Conservation (phyloP, 345 rosid species). For the Corchorus capsularis region DNA sequence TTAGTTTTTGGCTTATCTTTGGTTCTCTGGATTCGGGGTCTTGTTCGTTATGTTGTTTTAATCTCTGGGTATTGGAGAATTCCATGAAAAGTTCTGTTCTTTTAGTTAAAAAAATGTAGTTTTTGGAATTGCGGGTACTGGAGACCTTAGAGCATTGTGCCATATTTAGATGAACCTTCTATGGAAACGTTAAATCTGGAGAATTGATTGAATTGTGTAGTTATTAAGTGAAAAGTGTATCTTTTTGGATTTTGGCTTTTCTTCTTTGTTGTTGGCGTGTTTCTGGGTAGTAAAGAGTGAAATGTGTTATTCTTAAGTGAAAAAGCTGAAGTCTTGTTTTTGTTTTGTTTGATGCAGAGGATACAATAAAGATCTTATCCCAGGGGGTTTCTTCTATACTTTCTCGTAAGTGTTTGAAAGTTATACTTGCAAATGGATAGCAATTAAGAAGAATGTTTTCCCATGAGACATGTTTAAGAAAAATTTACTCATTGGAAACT, state of each 20-base stretch:
- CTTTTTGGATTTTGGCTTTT: not conserved
- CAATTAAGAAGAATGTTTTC: no score
- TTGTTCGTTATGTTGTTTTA: not conserved
- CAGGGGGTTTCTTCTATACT: conserved; percentile 30
- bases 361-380: not conserved
- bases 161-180: not conserved
- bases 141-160: not conserved
- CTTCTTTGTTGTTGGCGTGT: not conserved
- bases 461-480: no score
- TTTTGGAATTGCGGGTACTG: not conserved
- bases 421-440: not conserved
- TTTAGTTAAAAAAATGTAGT: not conserved
- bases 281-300: not conserved
- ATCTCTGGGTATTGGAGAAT: conserved; percentile 5
- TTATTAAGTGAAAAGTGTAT: not conserved
- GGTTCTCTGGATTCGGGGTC: not conserved
- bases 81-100: not conserved
- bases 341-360: conserved; percentile 28
- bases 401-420: conserved; percentile 26
- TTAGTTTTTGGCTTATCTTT: not conserved
- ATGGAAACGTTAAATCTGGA: not conserved
- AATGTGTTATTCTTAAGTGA: not conserved
- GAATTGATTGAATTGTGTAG: not conserved
- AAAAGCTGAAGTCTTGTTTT: not conserved
- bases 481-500: no score